A percentile compares a stretch with the other conserved stretches of the same genome.
These are phyloP conservation scores for Xylariaceae sp. DNA, from an alignment of 2,329 filamentous ascomycete species.

Conservation along the genomic window DNA sequence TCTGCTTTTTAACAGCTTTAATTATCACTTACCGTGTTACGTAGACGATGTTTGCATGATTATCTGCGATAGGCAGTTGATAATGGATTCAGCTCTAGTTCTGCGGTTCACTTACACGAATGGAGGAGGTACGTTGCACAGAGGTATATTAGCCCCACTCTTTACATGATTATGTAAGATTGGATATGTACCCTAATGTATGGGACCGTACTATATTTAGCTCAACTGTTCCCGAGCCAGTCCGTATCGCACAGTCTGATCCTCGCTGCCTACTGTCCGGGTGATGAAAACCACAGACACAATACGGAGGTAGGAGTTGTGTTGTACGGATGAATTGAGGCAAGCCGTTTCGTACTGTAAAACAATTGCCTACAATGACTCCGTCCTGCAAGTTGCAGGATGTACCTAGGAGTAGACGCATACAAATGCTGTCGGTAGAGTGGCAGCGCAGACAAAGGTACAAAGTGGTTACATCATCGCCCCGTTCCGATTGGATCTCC, in stretches of 20 bases:
- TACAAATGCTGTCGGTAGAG: neutral
- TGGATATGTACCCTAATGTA: neutral
- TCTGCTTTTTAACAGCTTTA: too few species aligned
- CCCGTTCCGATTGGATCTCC: constrained; percentile 7
- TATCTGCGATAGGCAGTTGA: neutral
- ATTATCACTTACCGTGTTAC: too few species aligned
- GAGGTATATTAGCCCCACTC: too few species aligned
- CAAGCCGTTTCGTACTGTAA: neutral
- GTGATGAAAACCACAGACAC: neutral
- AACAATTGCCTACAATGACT: neutral
- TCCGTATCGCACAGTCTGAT: neutral
- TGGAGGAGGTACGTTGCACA: neutral
- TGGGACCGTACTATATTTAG: neutral
- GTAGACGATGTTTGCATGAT: neutral
- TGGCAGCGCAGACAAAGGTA: neutral
- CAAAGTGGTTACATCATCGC: neutral
- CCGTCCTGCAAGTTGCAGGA: neutral
- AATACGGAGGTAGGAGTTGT: neutral
- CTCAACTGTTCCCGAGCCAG: neutral
- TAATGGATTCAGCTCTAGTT: too few species aligned
- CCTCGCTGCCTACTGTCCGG: neutral
- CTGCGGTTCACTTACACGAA: neutral
- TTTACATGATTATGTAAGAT: neutral
- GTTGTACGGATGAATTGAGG: neutral
- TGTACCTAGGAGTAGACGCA: neutral